phyloP scores from a whole-genome alignment of 2,329 filamentous ascomycete species.

The Aspergillus niger region DNA sequence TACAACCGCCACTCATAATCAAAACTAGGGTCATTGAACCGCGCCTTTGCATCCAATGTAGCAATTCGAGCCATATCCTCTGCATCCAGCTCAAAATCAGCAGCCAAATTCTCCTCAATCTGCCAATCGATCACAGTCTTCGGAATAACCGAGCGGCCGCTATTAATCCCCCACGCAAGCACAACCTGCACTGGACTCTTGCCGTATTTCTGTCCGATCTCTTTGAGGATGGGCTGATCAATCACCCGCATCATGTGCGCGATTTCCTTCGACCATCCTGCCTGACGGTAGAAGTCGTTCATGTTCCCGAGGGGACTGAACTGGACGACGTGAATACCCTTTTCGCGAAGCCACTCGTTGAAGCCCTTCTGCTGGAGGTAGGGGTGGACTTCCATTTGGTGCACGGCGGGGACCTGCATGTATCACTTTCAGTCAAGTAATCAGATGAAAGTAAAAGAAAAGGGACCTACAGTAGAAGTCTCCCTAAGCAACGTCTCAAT shows the following conservation, averaged over 20 bases:
- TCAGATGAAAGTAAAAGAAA: constrained; percentile 18
- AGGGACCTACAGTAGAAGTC: constrained; percentile 12
- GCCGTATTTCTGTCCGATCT: constrained; percentile 54
- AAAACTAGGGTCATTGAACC: constrained; percentile 57
- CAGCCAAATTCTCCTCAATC: constrained; percentile 27
- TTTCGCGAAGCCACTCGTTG: constrained; percentile 52
- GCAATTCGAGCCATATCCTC: constrained; percentile 24
- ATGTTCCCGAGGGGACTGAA: constrained; percentile 63
- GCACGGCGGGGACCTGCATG: constrained; percentile 54
- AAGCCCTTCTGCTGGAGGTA: constrained; percentile 54
- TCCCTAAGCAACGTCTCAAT: constrained; percentile 40
- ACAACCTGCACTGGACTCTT: constrained; percentile 55
- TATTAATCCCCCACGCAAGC: constrained; percentile 31
- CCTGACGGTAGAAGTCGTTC: constrained; percentile 57
- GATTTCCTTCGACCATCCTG: constrained; percentile 57
- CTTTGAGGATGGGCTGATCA: constrained; percentile 55
- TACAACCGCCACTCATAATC: constrained; percentile 29
- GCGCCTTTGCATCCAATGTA: constrained; percentile 53
- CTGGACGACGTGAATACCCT: constrained; percentile 59
- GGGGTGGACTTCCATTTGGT: constrained; percentile 67
- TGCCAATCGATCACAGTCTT: constrained; percentile 28
- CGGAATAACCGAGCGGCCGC: constrained; percentile 25
- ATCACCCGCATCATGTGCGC: constrained; percentile 46
- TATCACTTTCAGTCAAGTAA: constrained; percentile 30
- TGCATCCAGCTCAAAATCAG: constrained; percentile 22